Evolutionary conservation across 345 rosid genomes (phyloP).

Genomic region (Corchorus capsularis): DNA sequence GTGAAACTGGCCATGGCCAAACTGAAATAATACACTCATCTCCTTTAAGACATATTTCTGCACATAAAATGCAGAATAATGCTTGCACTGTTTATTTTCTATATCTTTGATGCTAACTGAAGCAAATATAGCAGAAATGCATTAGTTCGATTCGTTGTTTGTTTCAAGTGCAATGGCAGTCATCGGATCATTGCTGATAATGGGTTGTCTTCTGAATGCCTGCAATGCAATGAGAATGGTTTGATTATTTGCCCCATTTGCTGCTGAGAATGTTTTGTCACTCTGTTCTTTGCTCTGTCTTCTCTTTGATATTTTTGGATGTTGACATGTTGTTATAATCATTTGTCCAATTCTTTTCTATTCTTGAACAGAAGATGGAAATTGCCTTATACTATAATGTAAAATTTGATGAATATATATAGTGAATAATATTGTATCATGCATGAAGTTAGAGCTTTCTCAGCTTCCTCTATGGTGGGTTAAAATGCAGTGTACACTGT

Average conservation of each 20-base stretch:
- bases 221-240: constrained; percentile 84
- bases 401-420: neutral
- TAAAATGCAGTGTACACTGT: too few species aligned
- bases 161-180: constrained; percentile 75
- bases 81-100: too few species aligned
- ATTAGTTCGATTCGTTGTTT: constrained; percentile 51
- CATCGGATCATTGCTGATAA: constrained; percentile 40
- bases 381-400: neutral
- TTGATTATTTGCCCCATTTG: constrained; percentile 65
- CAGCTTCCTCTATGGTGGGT: too few species aligned
- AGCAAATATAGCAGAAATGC: too few species aligned
- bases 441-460: neutral
- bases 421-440: neutral
- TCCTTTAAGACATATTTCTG: neutral
- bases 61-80: too few species aligned
- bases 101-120: too few species aligned
- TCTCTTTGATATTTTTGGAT: neutral
- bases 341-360: neutral
- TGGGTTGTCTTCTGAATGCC: constrained; percentile 48
- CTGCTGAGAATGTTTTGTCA: constrained; percentile 29
- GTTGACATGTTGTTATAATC: neutral
- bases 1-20: too few species aligned
- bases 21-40: too few species aligned
- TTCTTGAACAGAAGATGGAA: neutral
- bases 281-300: neutral